phyloP scores from a whole-genome alignment of 2,329 filamentous ascomycete species.

The Fusarium mexicanum region DNA sequence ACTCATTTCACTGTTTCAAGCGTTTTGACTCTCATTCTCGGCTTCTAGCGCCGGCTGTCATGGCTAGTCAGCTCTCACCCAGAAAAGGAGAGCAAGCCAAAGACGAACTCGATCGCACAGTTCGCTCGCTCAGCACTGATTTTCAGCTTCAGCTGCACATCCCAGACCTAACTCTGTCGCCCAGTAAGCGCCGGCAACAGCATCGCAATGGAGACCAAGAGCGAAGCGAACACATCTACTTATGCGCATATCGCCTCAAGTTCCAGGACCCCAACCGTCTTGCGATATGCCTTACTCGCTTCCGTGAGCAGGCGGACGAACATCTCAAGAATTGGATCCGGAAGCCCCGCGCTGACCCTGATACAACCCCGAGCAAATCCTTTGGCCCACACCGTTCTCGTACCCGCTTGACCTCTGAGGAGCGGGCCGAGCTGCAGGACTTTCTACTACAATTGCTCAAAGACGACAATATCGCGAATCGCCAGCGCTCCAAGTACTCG shows the following conservation, averaged over 20 bases:
- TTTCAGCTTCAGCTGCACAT: slow-evolving; percentile 41
- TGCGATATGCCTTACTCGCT: slow-evolving; percentile 35
- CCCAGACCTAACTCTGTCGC: slow-evolving; percentile 40
- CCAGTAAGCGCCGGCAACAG: slow-evolving; percentile 35
- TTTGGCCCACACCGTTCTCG: slow-evolving; percentile 37
- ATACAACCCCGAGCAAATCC: slow-evolving; percentile 27
- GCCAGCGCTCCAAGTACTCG: slow-evolving; percentile 12
- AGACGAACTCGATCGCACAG: slow-evolving; percentile 38
- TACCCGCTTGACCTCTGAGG: slow-evolving; percentile 22
- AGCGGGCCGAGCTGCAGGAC: slow-evolving; percentile 41
- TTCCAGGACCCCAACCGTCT: slow-evolving; percentile 31
- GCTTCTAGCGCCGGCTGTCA: slow-evolving; percentile 14
- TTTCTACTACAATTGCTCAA: slow-evolving; percentile 35
- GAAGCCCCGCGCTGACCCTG: slow-evolving; percentile 32
- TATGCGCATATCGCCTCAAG: slow-evolving; percentile 31
- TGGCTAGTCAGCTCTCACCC: slow-evolving; percentile 8
- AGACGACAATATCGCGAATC: slow-evolving; percentile 16
- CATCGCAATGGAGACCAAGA: slow-evolving; percentile 37
- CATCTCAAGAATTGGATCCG: slow-evolving; percentile 32
- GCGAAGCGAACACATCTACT: slow-evolving; percentile 38
- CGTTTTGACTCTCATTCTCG: neutral
- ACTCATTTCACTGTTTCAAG: neutral
- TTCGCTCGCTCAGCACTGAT: slow-evolving; percentile 41
- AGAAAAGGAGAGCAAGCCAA: slow-evolving; percentile 14
- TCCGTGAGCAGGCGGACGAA: slow-evolving; percentile 35